Conservation (phyloP, 768 basidiomycete species). For the Mycena olivaceomarginata region DNA sequence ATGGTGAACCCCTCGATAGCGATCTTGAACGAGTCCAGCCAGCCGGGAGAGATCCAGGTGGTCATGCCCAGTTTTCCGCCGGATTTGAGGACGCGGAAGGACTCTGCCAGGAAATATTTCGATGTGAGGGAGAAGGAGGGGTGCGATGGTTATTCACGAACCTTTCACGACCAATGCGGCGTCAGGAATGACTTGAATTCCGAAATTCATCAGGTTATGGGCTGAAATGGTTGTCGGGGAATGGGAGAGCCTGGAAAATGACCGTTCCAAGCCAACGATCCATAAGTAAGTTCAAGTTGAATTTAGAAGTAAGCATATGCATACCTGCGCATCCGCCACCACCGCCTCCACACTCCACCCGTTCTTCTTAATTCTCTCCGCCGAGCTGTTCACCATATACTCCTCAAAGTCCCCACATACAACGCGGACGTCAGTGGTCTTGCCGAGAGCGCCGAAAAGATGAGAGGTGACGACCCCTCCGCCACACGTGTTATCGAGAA, state of each 20-base stretch:
- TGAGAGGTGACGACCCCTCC: conserved; percentile 16
- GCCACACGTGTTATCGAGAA: conserved; percentile 40
- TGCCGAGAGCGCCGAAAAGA: conserved; percentile 16
- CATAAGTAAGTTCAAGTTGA: too few relatives aligned
- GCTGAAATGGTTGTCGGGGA: conserved; percentile 36
- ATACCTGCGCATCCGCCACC: conserved; percentile 36
- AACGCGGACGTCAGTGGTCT: conserved; percentile 9
- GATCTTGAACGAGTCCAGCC: conserved; percentile 25
- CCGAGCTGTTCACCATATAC: conserved; percentile 24
- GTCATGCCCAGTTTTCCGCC: conserved; percentile 30
- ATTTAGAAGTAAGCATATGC: too few relatives aligned
- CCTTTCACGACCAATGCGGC: conserved; percentile 22
- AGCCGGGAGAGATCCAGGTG: conserved; percentile 21
- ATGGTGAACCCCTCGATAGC: background rate
- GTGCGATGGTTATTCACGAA: background rate
- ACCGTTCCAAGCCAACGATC: background rate
- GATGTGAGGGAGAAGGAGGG: background rate
- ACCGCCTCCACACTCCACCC: conserved; percentile 35
- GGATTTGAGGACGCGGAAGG: conserved; percentile 28
- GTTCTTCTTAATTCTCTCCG: conserved; percentile 27
- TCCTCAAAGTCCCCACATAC: conserved; percentile 27
- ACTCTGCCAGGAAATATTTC: background rate
- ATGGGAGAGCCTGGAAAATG: conserved; percentile 11
- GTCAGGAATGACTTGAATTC: conserved; percentile 36
- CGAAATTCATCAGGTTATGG: conserved; percentile 39